Conservation (phyloP, 176 grass and related monocot genomes). For the Musa acuminata region DNA sequence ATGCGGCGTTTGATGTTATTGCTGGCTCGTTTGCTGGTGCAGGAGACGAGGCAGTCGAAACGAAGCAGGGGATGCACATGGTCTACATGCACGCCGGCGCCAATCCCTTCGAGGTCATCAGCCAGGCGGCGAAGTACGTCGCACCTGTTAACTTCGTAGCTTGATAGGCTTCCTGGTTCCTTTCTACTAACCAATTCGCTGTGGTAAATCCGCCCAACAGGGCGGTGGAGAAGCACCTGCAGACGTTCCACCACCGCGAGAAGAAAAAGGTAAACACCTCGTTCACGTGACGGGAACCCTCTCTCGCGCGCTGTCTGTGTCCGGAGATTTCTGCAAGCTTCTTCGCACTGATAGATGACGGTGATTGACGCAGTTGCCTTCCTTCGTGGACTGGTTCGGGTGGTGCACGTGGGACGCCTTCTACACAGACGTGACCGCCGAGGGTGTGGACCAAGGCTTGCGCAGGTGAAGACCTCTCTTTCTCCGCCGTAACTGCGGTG, state of each 20-base stretch:
- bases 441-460: constrained; percentile 51
- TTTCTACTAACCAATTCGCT: no score
- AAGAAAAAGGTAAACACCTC: constrained; percentile 38
- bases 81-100: constrained; percentile 64
- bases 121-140: constrained; percentile 48
- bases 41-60: constrained; percentile 67
- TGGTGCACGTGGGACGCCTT: constrained; percentile 97
- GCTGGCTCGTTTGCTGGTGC: not conserved
- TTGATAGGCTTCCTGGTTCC: no score
- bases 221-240: constrained; percentile 61
- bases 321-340: not conserved
- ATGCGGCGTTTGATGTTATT: no score
- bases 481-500: no score
- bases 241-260: constrained; percentile 62
- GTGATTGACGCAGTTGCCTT: constrained; percentile 33
- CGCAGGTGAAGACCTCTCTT: constrained; percentile 11
- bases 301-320: not conserved
- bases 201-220: constrained; percentile 10
- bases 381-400: constrained; percentile 74
- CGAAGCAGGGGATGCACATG: constrained; percentile 26
- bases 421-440: constrained; percentile 80
- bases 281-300: not conserved
- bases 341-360: not conserved
- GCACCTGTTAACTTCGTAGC: not conserved
- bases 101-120: constrained; percentile 59